Percentiles rank a stretch among this genome's conserved stretches.
Conservation (phyloP, 2,329 filamentous ascomycete species). For the Arthrinium phaeospermum region DNA sequence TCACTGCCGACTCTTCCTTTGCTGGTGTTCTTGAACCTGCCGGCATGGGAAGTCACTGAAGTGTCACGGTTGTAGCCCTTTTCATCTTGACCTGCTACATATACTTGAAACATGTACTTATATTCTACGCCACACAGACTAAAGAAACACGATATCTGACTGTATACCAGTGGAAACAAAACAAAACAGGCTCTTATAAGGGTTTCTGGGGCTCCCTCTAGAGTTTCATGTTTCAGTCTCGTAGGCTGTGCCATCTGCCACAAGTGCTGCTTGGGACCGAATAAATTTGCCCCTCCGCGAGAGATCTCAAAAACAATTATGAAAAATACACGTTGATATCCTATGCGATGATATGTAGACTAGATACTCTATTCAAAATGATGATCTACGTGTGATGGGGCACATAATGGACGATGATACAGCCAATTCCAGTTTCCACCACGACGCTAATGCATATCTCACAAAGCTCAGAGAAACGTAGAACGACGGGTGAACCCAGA, state of each 20-base stretch:
- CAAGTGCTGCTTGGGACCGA: neutral
- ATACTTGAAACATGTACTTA: neutral
- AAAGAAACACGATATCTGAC: no score
- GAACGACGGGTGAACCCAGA: neutral
- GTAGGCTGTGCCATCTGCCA: neutral
- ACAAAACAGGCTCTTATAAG: neutral
- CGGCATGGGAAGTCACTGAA: neutral
- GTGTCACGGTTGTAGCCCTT: neutral
- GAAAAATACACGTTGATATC: no score
- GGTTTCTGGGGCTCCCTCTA: neutral
- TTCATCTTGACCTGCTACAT: neutral
- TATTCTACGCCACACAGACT: no score
- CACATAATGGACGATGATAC: neutral
- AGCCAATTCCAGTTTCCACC: neutral
- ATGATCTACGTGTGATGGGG: no score
- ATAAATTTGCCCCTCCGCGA: no score
- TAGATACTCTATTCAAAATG: neutral
- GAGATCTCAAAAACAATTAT: neutral
- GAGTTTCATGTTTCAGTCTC: neutral
- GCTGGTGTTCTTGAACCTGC: neutral
- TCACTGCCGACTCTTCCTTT: neutral
- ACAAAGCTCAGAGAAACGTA: no score
- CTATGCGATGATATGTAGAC: neutral
- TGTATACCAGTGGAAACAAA: neutral
- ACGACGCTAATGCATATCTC: no score